phyloP scores from a whole-genome alignment of 495 filamentous ascomycete genomes.

The Trichocladium antarcticum region DNA sequence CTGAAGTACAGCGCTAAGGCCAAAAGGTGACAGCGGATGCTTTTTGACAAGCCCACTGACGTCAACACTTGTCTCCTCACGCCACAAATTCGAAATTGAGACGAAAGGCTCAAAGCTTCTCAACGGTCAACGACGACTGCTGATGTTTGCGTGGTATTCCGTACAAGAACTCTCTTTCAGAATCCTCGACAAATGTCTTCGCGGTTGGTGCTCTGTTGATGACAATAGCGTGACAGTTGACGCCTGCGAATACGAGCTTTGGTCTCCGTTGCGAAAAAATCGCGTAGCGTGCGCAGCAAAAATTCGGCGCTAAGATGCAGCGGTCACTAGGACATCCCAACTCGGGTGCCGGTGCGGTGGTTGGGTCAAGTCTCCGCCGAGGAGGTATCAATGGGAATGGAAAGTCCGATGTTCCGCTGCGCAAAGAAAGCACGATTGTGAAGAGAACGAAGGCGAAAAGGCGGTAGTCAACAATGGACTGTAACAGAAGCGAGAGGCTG shows the following conservation, averaged over 20 bases:
- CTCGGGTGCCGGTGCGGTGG: background rate
- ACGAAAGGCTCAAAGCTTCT: background rate
- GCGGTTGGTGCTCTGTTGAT: background rate
- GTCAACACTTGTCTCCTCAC: background rate
- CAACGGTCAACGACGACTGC: no score
- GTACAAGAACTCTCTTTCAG: background rate
- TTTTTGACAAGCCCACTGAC: conserved; percentile 6
- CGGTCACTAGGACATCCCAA: background rate
- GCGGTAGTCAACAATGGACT: background rate
- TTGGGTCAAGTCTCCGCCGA: background rate
- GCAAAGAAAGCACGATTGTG: background rate
- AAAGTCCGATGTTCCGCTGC: background rate
- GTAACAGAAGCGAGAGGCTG: background rate
- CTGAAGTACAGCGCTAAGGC: conserved; percentile 1
- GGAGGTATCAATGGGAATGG: background rate
- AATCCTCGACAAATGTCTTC: background rate
- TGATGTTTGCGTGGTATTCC: no score
- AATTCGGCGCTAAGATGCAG: conserved; percentile 9
- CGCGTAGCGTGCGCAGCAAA: conserved; percentile 1
- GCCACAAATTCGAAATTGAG: background rate
- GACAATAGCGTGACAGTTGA: background rate
- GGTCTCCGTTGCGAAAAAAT: background rate
- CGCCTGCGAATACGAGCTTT: conserved; percentile 9
- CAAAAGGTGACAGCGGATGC: conserved; percentile 1
- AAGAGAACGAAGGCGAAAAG: background rate